These are phyloP conservation scores for Pythium apleroticum DNA, from an alignment of 352 stramenopile species.

Conservation along the genomic window DNA sequence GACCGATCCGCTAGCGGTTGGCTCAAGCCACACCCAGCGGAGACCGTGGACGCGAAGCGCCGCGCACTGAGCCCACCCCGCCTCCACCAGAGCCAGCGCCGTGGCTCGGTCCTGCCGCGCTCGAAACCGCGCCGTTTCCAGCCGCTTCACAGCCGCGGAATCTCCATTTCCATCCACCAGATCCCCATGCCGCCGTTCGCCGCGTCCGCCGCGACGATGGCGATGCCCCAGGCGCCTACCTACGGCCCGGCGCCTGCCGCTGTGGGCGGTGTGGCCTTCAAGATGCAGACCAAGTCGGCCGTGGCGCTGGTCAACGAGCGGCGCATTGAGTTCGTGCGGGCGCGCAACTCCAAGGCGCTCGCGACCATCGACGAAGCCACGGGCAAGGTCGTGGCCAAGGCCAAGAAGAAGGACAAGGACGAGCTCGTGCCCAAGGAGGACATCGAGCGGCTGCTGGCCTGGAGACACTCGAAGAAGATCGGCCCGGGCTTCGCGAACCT, in stretches of 20 bases:
- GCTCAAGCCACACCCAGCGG: background rate
- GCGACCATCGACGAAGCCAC: conserved; percentile 36
- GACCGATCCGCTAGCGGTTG: background rate
- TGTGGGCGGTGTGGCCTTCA: conserved; percentile 36
- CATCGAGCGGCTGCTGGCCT: conserved; percentile 57
- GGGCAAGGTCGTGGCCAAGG: conserved; percentile 14
- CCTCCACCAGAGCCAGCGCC: background rate
- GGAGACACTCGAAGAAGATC: conserved; percentile 74
- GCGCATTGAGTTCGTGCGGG: conserved; percentile 78
- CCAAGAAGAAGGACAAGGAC: conserved; percentile 31
- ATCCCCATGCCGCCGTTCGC: conserved; percentile 20
- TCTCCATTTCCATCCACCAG: background rate
- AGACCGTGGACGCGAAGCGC: conserved; percentile 2
- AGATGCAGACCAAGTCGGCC: conserved; percentile 71
- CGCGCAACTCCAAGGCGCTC: conserved; percentile 52
- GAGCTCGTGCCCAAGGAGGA: conserved; percentile 44
- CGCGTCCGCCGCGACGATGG: conserved; percentile 18
- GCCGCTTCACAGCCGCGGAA: background rate
- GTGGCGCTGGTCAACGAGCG: conserved; percentile 78
- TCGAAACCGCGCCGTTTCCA: background rate
- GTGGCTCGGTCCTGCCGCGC: background rate
- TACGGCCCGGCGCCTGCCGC: background rate
- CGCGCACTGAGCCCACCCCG: background rate
- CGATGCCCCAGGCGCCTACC: conserved; percentile 1
- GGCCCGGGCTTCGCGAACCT: conserved; percentile 87